Evolutionary conservation across 2,329 filamentous ascomycete genomes (phyloP), one percentile per base, ranked within the genome.

Genomic region (Microsporum audouinii): DNA sequence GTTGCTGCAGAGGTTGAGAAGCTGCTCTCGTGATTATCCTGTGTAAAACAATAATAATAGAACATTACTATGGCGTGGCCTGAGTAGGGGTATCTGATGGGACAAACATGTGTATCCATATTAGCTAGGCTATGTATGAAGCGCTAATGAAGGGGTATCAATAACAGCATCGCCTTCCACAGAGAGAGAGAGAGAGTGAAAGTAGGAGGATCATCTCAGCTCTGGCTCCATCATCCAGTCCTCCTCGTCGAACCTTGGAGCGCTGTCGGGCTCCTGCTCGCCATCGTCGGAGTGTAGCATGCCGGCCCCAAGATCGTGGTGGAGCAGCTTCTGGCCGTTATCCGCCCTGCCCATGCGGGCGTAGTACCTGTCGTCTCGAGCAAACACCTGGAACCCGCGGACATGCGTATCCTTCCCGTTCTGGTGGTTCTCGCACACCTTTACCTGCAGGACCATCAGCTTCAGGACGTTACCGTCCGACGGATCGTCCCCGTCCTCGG

Each of bases 331-430:
- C 55, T 41, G 55, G 17, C 68, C 23, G 33, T 38, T 27, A 65
- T 39, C 70, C 64, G n/a, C 55, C 10, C 55, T 38, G 17, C 61
- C 51, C 23, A 53, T 59, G 27, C 63, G 65, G 2, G 69, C 68
- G 2, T 70, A 68, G 0, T 72, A 70, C 51, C 66, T 70, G 56
- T 78, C 75, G 63, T 80, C 77, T 34, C 70, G 71, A 12, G 83
- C 81, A 69, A 86, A 99, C 7, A 97, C 87, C 76, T 96, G 95
- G 73, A 99, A 82, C 1, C 91, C 92, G 14, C 94, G 83, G 29
- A 99, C 82, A 78, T 99, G 94, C n/a, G 94, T 99, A 72, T 99
- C 94, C 73, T 99, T 99, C 65, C 94, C 94, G 72, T 99, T 99
- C 76, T 99, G 94, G 73, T 99, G 94, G 71, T 99, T 99, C 76